Base-by-base conservation (phyloP, 2,329 filamentous ascomycete species). In the Sphaerostilbella broomeana region DNA sequence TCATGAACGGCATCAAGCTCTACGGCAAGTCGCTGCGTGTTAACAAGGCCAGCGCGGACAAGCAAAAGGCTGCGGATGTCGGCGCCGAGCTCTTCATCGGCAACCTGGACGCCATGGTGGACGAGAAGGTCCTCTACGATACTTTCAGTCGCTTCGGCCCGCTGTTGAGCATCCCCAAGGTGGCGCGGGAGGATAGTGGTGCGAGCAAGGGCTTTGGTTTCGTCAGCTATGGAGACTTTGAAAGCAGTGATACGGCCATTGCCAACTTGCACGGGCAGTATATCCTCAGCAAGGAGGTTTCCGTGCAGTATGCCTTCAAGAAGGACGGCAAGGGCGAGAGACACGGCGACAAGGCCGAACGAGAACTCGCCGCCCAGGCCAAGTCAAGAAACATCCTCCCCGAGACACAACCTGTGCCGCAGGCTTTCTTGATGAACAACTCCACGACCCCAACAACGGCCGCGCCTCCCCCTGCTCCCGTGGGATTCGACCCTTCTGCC, bases 251-350 rank as follows among this genome's bases (percentile, higher is more conserved):
- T 56, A 83, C 86, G 46, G 89, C 92, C 28, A 86, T 94, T 47
- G 75, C 81, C 50, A 92, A 90, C 60, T 89, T 98, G 84, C 85
- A 95, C 60, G 87, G 87, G 36, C 89, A 97, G 67, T 97, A 92
- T 63, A 78, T 98, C 45, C 89, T 94, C 72, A 95, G 92, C 71
- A 95, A 95, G 68, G 86, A 95, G 62, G 84, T 97, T 52, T 86
- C 84, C 3, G 92, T 98, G 30, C 90, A 97, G 64, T 98, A 97
- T 62, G 92, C 92, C 26, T 97, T 95, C 75, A 98, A 98, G 73
- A 97, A 97, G 66, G 92, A 98, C 56, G 92, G 92, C 51, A 95
- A 95, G 67, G 90, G 90, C 52, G 90, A 97, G 67, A 75, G 92
- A 43, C 92, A 98, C 59, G 92, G 92, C 53, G 92, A 98, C 60